These are phyloP conservation scores for Starmerella ratchasimensis DNA, from an alignment of 805 yeast genomes.

Conservation along the genomic window DNA sequence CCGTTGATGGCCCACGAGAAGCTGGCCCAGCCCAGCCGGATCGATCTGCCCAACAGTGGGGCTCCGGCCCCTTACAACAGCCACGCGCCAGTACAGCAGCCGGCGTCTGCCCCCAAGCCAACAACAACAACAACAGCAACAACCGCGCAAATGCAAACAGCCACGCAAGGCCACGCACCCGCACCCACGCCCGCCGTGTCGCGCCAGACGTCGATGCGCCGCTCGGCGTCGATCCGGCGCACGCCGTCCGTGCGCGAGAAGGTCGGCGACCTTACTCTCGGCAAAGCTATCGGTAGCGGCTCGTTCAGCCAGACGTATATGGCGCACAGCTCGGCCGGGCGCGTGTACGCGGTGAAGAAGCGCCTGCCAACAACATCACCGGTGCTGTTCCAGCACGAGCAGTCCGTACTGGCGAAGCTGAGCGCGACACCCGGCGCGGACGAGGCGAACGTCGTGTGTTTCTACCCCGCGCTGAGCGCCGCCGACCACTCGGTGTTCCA, in stretches of 20 bases:
- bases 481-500: constrained; percentile 13
- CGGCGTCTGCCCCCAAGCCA: too few relatives aligned
- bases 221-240: constrained; percentile 2
- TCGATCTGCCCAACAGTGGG: too few relatives aligned
- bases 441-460: constrained; percentile 7
- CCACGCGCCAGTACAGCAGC: too few relatives aligned
- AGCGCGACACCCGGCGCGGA: background rate
- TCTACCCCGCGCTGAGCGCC: constrained; percentile 14
- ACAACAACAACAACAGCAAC: too few relatives aligned
- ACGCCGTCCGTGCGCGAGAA: constrained; percentile 7
- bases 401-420: constrained; percentile 9
- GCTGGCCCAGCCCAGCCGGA: too few relatives aligned
- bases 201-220: constrained; percentile 7
- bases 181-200: background rate
- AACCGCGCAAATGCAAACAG: constrained; percentile 1
- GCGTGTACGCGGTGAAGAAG: constrained; percentile 52
- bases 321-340: constrained; percentile 35
- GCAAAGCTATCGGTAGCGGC: constrained; percentile 40
- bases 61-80: too few relatives aligned
- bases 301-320: constrained; percentile 81
- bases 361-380: constrained; percentile 13
- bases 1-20: too few relatives aligned
- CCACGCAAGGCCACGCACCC: constrained; percentile 1
- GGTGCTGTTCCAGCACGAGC: constrained; percentile 13
- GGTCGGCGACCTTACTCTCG: constrained; percentile 26